Evolutionary conservation across 306 rosid genomes (phyloP).

Genomic region (Oemleria cerasiformis): DNA sequence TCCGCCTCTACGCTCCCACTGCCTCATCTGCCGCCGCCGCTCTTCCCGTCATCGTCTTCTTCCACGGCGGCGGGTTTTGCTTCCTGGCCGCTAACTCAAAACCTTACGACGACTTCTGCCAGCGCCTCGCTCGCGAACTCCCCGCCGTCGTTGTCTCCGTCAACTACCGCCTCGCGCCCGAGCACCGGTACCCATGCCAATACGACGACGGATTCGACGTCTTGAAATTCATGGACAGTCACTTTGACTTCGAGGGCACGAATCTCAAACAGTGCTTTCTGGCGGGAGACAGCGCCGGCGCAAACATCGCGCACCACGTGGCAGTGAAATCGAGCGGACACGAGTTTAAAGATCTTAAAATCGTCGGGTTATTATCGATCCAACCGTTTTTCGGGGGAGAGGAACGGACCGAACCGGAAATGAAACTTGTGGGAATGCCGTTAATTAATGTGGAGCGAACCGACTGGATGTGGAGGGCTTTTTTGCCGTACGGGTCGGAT

Average conservation of each 20-base stretch:
- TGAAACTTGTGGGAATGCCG: background rate
- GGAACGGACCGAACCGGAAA: conserved; percentile 35
- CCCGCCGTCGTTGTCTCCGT: conserved; percentile 30
- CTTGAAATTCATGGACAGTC: conserved; percentile 23
- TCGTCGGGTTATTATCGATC: conserved; percentile 22
- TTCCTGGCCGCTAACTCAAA: conserved; percentile 13
- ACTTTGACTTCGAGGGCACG: background rate
- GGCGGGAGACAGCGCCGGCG: conserved; percentile 38
- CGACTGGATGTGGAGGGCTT: conserved; percentile 34
- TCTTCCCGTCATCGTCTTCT: conserved; percentile 23
- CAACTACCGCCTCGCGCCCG: conserved; percentile 35
- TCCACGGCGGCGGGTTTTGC: conserved; percentile 31
- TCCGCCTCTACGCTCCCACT: conserved; percentile 42
- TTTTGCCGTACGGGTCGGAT: conserved; percentile 26
- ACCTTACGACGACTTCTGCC: conserved; percentile 14
- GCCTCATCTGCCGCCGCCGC: background rate
- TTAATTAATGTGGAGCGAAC: background rate
- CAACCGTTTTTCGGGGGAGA: conserved; percentile 41
- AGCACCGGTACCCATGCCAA: conserved; percentile 24
- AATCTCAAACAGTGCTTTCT: conserved; percentile 25
- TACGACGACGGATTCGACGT: conserved; percentile 37
- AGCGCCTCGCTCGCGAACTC: conserved; percentile 8
- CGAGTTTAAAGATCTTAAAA: background rate
- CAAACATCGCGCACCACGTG: conserved; percentile 38
- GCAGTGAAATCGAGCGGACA: conserved; percentile 12